Conservation (phyloP, 108 stramenopile species). For the Skeletonema grethae region DNA sequence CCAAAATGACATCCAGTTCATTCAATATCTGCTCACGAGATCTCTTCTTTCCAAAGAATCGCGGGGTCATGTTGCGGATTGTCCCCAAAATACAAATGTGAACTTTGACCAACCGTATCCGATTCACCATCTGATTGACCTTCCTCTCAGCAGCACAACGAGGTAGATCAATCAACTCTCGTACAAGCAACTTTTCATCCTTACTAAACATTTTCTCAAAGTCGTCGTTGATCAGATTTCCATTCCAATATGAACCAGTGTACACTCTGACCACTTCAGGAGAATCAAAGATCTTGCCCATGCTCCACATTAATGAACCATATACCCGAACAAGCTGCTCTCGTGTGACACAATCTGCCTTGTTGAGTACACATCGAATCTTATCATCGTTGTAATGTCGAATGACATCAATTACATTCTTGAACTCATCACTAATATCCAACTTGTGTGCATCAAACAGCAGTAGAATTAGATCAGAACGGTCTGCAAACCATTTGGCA, state of each 20-base stretch:
- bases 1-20: constrained; percentile 59
- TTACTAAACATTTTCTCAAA: constrained; percentile 70
- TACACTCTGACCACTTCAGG: constrained; percentile 81
- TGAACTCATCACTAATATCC: constrained; percentile 86
- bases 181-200: constrained; percentile 75
- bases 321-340: constrained; percentile 89
- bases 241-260: constrained; percentile 82
- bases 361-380: constrained; percentile 84
- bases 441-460: constrained; percentile 87
- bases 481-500: constrained; percentile 74
- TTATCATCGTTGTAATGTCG: constrained; percentile 66
- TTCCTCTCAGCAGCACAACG: constrained; percentile 63
- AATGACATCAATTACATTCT: constrained; percentile 71
- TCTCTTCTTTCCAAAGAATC: constrained; percentile 58
- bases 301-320: constrained; percentile 87
- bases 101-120: constrained; percentile 56
- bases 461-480: constrained; percentile 82
- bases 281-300: constrained; percentile 81
- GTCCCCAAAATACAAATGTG: constrained; percentile 58
- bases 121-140: constrained; percentile 87
- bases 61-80: constrained; percentile 53
- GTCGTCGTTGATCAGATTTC: constrained; percentile 49
- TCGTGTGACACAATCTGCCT: constrained; percentile 80
- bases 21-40: constrained; percentile 46
- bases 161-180: constrained; percentile 64